These are phyloP conservation scores for Talaromyces sp. DNA, from an alignment of 2,329 filamentous ascomycete species.

Conservation along the genomic window DNA sequence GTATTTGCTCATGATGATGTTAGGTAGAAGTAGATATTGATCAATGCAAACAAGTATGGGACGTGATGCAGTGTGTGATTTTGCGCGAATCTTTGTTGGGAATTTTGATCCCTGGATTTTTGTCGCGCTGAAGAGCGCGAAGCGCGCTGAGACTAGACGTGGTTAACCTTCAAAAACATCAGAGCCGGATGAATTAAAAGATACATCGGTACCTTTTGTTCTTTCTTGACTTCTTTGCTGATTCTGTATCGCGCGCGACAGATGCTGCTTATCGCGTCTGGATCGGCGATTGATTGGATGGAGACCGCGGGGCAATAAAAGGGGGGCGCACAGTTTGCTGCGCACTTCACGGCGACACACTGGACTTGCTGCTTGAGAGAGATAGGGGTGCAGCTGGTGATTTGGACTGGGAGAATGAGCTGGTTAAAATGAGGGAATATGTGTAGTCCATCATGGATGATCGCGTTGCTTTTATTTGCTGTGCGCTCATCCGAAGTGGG, in stretches of 20 bases:
- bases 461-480: constrained; percentile 8
- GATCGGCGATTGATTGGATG: constrained; percentile 10
- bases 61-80: too few species aligned
- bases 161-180: too few species aligned
- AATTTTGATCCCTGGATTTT: background rate
- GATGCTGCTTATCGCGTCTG: constrained; percentile 16
- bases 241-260: background rate
- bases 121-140: too few species aligned
- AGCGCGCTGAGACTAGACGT: too few species aligned
- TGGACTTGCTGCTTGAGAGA: background rate
- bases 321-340: background rate
- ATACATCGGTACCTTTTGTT: background rate
- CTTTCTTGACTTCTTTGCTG: background rate
- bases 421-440: background rate
- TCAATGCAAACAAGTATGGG: too few species aligned
- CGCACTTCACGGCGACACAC: background rate
- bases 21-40: too few species aligned
- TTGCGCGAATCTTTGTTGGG: too few species aligned
- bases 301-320: constrained; percentile 15
- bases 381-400: background rate
- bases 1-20: background rate
- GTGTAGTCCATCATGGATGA: constrained; percentile 1
- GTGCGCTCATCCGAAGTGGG: constrained; percentile 7
- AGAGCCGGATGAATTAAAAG: too few species aligned
- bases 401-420: background rate